These are phyloP conservation scores for Marchantia polymorpha DNA, from an alignment of 225 moss, liverwort and hornwort species.

Conservation along the genomic window DNA sequence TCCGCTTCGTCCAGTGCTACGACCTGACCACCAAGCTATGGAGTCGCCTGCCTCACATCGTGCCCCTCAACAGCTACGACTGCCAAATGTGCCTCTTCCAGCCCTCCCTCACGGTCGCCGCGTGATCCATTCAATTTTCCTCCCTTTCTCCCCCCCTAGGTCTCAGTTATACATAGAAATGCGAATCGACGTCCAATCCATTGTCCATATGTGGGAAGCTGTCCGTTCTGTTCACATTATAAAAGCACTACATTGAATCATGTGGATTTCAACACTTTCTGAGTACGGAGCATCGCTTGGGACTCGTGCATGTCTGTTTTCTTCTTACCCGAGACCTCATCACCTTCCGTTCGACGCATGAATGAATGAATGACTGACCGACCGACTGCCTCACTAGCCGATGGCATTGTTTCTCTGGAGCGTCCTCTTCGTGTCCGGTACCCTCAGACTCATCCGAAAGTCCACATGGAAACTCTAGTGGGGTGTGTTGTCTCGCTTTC, in stretches of 20 bases:
- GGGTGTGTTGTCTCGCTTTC: too few relatives aligned
- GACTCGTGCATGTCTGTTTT: neutral
- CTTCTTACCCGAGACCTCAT: neutral
- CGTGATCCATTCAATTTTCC: conserved; percentile 1
- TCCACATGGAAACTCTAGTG: too few relatives aligned
- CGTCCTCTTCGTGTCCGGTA: neutral
- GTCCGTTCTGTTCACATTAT: conserved; percentile 9
- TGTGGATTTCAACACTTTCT: neutral
- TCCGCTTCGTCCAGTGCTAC: conserved; percentile 22
- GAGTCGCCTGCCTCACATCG: conserved; percentile 22
- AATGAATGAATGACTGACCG: neutral
- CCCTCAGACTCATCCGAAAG: too few relatives aligned
- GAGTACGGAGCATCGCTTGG: neutral
- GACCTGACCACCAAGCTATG: conserved; percentile 20
- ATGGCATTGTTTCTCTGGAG: neutral
- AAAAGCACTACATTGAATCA: conserved; percentile 3
- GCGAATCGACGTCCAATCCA: neutral
- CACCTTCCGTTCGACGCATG: neutral
- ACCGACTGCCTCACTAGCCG: neutral
- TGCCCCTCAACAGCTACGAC: conserved; percentile 21
- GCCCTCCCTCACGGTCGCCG: conserved; percentile 16
- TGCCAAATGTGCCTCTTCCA: conserved; percentile 24
- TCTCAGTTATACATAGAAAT: neutral
- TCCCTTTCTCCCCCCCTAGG: neutral
- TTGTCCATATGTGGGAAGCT: neutral